Conservation (phyloP, 2,329 filamentous ascomycete species). For the Fusarium brachygibbosum region DNA sequence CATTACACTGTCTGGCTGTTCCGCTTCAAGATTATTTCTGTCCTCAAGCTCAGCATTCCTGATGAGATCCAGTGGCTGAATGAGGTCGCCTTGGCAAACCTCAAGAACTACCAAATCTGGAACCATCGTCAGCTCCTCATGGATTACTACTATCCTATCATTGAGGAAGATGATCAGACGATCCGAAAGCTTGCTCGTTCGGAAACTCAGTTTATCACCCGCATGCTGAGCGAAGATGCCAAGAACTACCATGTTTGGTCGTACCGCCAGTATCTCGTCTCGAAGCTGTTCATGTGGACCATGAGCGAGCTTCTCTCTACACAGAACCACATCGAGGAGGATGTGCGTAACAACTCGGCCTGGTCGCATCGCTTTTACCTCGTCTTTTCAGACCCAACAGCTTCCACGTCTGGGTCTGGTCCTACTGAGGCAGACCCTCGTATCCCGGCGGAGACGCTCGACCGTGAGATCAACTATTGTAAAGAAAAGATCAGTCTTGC, state of each 20-base stretch:
- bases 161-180: slow-evolving; percentile 68
- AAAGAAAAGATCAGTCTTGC: slow-evolving; percentile 80
- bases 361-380: slow-evolving; percentile 98
- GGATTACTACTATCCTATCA: slow-evolving; percentile 70
- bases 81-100: slow-evolving; percentile 81
- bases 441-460: slow-evolving; percentile 73
- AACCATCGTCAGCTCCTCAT: slow-evolving; percentile 77
- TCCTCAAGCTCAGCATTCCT: slow-evolving; percentile 72
- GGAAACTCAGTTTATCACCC: slow-evolving; percentile 81
- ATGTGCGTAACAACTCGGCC: slow-evolving; percentile 95
- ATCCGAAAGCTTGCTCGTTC: slow-evolving; percentile 70
- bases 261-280: slow-evolving; percentile 82
- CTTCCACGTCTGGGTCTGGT: slow-evolving; percentile 61
- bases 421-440: slow-evolving; percentile 67
- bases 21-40: slow-evolving; percentile 82
- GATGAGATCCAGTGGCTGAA: slow-evolving; percentile 91
- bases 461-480: slow-evolving; percentile 81
- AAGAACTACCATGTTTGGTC: slow-evolving; percentile 99
- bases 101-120: slow-evolving; percentile 99
- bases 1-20: slow-evolving; percentile 99
- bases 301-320: slow-evolving; percentile 79
- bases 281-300: slow-evolving; percentile 76
- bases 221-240: slow-evolving; percentile 86
- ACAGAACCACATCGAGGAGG: slow-evolving; percentile 78
- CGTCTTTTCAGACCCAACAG: slow-evolving; percentile 76